Evolutionary conservation across 345 rosid genomes (phyloP).

Genomic region (Corchorus olitorius): DNA sequence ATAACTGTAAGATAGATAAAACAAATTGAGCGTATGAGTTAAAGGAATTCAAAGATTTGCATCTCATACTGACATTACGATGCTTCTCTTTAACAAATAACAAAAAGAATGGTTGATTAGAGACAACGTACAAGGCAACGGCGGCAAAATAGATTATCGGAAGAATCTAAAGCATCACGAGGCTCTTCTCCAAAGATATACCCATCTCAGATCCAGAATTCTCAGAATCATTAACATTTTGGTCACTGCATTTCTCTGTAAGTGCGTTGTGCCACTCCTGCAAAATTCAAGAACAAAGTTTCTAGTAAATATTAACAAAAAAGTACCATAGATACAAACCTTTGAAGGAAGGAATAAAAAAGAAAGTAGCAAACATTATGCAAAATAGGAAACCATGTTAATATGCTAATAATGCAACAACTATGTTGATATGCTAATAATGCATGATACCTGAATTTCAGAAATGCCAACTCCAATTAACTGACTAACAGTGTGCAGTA

Average conservation of each 20-base stretch:
- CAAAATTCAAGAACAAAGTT: conserved; percentile 27
- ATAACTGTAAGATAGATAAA: conserved; percentile 59
- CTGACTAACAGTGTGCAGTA: conserved; percentile 56
- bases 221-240: conserved; percentile 41
- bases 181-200: conserved; percentile 73
- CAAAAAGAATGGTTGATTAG: conserved; percentile 19
- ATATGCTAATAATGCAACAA: too few species aligned
- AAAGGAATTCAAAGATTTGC: conserved; percentile 18
- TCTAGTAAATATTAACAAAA: background rate
- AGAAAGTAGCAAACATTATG: conserved; percentile 5
- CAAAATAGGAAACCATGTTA: conserved; percentile 21
- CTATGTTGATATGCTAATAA: too few species aligned
- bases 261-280: conserved; percentile 80
- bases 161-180: conserved; percentile 94
- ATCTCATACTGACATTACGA: conserved; percentile 9
- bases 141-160: conserved; percentile 97
- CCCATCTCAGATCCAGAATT: conserved; percentile 54
- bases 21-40: conserved; percentile 26
- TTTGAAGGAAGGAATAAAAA: conserved; percentile 10
- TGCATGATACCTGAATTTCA: conserved; percentile 64
- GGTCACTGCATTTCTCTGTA: conserved; percentile 50
- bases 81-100: conserved; percentile 5
- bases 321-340: too few species aligned
- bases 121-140: conserved; percentile 79
- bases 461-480: conserved; percentile 62